These are phyloP conservation scores for Ottelia alismoides DNA, from an alignment of 106 monocot species.

Conservation along the genomic window DNA sequence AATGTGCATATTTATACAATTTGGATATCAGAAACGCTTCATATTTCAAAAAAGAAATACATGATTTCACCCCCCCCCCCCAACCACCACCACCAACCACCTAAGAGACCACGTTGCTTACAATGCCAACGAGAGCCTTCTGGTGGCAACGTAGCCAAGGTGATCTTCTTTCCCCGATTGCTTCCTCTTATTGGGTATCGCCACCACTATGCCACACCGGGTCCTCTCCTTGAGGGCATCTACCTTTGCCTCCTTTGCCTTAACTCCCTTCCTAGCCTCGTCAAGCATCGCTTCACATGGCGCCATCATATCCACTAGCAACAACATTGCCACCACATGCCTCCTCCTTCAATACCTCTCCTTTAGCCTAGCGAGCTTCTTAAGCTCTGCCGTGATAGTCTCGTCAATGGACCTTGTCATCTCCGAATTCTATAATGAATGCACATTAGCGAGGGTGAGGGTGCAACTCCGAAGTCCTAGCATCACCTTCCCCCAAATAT, in stretches of 20 bases:
- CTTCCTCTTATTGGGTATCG: slow-evolving; percentile 9
- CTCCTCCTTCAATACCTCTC: slow-evolving; percentile 42
- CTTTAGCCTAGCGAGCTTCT: slow-evolving; percentile 46
- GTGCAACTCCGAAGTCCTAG: no score
- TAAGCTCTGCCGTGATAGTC: slow-evolving; percentile 62
- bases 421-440: slow-evolving; percentile 79
- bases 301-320: slow-evolving; percentile 47
- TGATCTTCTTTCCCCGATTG: slow-evolving; percentile 4
- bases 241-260: slow-evolving; percentile 53
- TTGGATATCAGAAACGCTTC: no score
- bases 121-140: no score
- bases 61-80: no score
- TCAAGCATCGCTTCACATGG: slow-evolving; percentile 85
- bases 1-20: no score
- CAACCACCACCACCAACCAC: no score
- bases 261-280: slow-evolving; percentile 56
- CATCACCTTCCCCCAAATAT: no score
- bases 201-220: slow-evolving; percentile 4
- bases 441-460: slow-evolving; percentile 26
- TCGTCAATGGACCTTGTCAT: slow-evolving; percentile 60
- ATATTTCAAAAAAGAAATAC: no score
- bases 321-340: neutral
- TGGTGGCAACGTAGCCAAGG: no score
- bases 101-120: no score
- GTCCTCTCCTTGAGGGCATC: slow-evolving; percentile 55